Percentiles rank a stretch among this genome's conserved stretches.
Conservation (phyloP, 371 early-diverging fungal genomes). For the Choanephora cucurbitarum region DNA sequence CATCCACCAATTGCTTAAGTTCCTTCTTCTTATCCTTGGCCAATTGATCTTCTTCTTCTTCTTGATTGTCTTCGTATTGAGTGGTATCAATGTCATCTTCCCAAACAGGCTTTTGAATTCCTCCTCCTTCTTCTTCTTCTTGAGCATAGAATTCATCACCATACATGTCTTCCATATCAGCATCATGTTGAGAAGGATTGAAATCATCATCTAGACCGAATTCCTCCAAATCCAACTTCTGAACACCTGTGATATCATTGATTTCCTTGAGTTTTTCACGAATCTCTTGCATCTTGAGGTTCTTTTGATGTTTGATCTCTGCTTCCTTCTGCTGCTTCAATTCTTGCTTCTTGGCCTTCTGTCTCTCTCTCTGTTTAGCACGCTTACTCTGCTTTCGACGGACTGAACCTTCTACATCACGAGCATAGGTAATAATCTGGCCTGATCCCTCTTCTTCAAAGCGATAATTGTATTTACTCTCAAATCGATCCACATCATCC, state of each 20-base stretch:
- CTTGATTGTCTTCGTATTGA: conserved; percentile 83
- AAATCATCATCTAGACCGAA: conserved; percentile 90
- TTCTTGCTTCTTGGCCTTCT: conserved; percentile 70
- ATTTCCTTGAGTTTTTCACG: conserved; percentile 77
- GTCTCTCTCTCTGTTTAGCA: conserved; percentile 65
- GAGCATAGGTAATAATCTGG: conserved; percentile 72
- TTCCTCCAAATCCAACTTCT: conserved; percentile 69
- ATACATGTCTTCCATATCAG: conserved; percentile 80
- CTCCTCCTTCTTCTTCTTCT: conserved; percentile 33
- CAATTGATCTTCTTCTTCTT: background rate
- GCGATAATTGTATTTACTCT: conserved; percentile 89
- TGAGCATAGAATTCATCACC: conserved; percentile 67
- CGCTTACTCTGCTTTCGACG: conserved; percentile 78
- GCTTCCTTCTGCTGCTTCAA: conserved; percentile 71
- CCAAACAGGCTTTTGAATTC: conserved; percentile 65
- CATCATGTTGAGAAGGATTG: conserved; percentile 83
- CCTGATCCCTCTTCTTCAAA: conserved; percentile 83
- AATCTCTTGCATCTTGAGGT: conserved; percentile 85
- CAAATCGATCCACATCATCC: conserved; percentile 85
- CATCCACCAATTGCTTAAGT: conserved; percentile 73
- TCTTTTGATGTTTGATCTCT: conserved; percentile 88
- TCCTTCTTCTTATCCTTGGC: conserved; percentile 30
- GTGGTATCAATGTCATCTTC: conserved; percentile 73
- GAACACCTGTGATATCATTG: conserved; percentile 82
- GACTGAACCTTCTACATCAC: conserved; percentile 73